These are phyloP conservation scores for Tremella fuciformis DNA, from an alignment of 768 basidiomycete species.

Conservation along the genomic window DNA sequence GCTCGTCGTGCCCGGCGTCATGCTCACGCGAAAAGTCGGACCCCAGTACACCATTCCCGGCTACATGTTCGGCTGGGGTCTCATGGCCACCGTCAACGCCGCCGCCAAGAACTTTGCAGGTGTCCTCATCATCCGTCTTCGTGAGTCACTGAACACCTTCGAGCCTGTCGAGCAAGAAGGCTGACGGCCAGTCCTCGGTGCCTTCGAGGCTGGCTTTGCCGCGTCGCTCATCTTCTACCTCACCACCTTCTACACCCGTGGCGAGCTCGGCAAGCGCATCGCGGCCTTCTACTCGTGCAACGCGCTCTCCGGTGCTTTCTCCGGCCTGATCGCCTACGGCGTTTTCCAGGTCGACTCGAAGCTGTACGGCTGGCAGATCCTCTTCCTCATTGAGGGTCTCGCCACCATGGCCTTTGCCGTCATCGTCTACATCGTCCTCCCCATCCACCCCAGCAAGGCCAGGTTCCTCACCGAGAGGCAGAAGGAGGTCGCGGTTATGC, in stretches of 20 bases:
- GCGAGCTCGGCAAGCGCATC: slow-evolving; percentile 59
- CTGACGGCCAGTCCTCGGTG: slow-evolving; percentile 20
- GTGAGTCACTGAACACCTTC: slow-evolving; percentile 10
- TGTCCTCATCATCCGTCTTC: slow-evolving; percentile 18
- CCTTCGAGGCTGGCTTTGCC: slow-evolving; percentile 31
- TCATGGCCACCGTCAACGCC: slow-evolving; percentile 32
- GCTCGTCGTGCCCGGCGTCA: slow-evolving; percentile 24
- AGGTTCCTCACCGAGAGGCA: slow-evolving; percentile 21
- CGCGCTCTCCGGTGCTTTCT: slow-evolving; percentile 32
- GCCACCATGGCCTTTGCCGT: slow-evolving; percentile 52
- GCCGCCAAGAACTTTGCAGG: slow-evolving; percentile 25
- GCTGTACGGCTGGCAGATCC: slow-evolving; percentile 59
- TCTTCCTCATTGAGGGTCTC: slow-evolving; percentile 59
- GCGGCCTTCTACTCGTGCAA: slow-evolving; percentile 57
- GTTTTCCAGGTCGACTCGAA: slow-evolving; percentile 55
- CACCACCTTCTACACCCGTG: slow-evolving; percentile 59
- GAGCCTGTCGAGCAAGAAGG: too few relatives aligned
- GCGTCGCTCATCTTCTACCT: slow-evolving; percentile 57
- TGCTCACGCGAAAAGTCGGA: slow-evolving; percentile 30
- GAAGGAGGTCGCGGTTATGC: slow-evolving; percentile 32
- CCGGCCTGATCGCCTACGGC: slow-evolving; percentile 56
- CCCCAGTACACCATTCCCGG: slow-evolving; percentile 28
- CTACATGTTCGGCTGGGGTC: slow-evolving; percentile 28
- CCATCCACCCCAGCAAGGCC: slow-evolving; percentile 14
- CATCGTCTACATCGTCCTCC: slow-evolving; percentile 54